phyloP scores from a whole-genome alignment of 2,329 filamentous ascomycete genomes.

The Didymella sp. region DNA sequence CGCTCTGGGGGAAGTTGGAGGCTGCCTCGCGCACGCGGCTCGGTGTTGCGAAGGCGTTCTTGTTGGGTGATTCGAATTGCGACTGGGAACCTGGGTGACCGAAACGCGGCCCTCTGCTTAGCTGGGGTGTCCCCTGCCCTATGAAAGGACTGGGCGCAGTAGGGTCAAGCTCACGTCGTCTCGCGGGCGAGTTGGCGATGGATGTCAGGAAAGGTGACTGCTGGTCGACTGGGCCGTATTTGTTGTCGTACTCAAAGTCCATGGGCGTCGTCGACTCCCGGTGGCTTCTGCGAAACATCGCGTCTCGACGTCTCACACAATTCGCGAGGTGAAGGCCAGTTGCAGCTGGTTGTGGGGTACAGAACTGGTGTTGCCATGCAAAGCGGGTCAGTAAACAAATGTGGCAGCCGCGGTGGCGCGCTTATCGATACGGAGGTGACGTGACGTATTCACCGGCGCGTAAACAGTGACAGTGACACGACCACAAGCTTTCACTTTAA shows the following conservation, averaged over 20 bases:
- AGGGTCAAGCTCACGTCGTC: slow-evolving; percentile 49
- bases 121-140: slow-evolving; percentile 20
- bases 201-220: slow-evolving; percentile 56
- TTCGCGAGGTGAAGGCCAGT: neutral
- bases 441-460: neutral
- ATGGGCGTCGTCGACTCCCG: slow-evolving; percentile 57
- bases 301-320: slow-evolving; percentile 1
- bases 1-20: slow-evolving; percentile 55
- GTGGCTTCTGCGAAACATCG: slow-evolving; percentile 36
- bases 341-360: slow-evolving; percentile 14
- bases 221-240: slow-evolving; percentile 54
- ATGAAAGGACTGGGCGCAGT: slow-evolving; percentile 10
- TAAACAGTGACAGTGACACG: neutral
- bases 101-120: slow-evolving; percentile 2
- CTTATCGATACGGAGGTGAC: slow-evolving; percentile 7
- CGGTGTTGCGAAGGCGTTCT: slow-evolving; percentile 49
- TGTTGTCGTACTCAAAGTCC: slow-evolving; percentile 62
- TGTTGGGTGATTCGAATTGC: slow-evolving; percentile 57
- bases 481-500: neutral
- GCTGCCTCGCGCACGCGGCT: slow-evolving; percentile 57
- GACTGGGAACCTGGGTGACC: slow-evolving; percentile 42
- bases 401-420: slow-evolving; percentile 1
- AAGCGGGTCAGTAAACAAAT: slow-evolving; percentile 17
- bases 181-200: slow-evolving; percentile 37
- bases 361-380: slow-evolving; percentile 17